Evolutionary conservation across 129 eudicot species (phyloP).

Genomic region (Flaveria robusta): DNA sequence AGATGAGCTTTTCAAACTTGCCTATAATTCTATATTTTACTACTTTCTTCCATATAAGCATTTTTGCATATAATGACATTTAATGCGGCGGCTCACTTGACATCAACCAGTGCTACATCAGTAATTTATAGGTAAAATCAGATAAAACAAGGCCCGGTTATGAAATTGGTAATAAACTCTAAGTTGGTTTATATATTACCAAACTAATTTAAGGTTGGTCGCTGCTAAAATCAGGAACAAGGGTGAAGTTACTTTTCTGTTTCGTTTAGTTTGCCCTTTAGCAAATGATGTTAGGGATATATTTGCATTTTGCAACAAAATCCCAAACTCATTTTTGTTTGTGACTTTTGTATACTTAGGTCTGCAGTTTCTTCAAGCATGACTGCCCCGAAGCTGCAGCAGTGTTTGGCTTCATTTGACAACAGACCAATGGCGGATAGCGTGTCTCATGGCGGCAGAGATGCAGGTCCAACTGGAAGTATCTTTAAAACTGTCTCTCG

Average conservation of each 20-base stretch:
- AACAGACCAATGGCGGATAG: constrained; percentile 44
- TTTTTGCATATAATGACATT: not conserved
- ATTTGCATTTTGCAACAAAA: not conserved
- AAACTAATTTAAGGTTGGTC: not conserved
- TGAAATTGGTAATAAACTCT: not conserved
- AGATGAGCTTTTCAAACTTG: not conserved
- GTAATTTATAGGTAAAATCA: not conserved
- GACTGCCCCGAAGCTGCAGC: constrained; percentile 67
- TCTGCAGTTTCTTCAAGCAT: constrained; percentile 69
- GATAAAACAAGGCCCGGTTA: not conserved
- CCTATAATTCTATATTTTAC: not conserved
- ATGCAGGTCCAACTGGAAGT: constrained; percentile 11
- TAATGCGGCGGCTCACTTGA: not conserved
- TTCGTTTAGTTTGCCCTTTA: not conserved
- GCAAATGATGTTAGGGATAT: too few species aligned
- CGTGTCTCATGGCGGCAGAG: constrained; percentile 13
- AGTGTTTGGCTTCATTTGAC: constrained; percentile 43
- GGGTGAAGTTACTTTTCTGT: not conserved
- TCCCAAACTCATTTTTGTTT: not conserved
- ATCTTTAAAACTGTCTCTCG: constrained; percentile 34
- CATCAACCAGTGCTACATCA: constrained; percentile 7
- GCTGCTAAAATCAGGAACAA: too few species aligned
- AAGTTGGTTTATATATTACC: not conserved
- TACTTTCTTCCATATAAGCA: not conserved
- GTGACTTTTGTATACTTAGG: constrained; percentile 37